A percentile compares a stretch with the other conserved stretches of the same genome.
These are phyloP conservation scores for Malassezia brasiliensis DNA, from an alignment of 1,284 basidiomycete species.

Conservation along the genomic window DNA sequence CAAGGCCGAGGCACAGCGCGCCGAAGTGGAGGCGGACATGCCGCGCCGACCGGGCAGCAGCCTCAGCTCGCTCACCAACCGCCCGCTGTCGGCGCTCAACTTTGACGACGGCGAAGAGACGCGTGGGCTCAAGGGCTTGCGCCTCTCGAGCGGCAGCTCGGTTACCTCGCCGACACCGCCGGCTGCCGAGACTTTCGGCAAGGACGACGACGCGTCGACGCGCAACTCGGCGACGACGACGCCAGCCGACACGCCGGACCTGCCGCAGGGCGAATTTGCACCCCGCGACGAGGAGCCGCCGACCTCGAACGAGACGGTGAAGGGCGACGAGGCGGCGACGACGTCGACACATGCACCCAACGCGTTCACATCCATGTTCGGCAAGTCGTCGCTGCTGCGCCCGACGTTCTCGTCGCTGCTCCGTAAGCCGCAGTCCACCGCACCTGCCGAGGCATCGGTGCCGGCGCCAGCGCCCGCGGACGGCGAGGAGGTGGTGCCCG, in stretches of 20 bases:
- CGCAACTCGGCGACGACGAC: background rate
- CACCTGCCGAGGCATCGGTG: background rate
- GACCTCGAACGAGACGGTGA: background rate
- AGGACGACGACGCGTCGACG: background rate
- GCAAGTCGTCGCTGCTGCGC: conserved; percentile 9
- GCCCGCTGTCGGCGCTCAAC: background rate
- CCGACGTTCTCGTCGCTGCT: conserved; percentile 4
- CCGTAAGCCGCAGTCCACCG: conserved; percentile 1
- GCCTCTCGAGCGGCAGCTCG: conserved; percentile 1
- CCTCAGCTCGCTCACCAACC: background rate
- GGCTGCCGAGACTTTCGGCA: background rate
- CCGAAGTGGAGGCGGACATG: conserved; percentile 28
- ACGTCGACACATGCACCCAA: background rate
- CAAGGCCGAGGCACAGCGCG: conserved; percentile 20
- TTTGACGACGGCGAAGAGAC: conserved; percentile 8
- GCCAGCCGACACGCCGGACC: background rate
- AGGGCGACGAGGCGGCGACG: background rate
- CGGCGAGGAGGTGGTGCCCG: background rate
- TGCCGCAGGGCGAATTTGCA: background rate
- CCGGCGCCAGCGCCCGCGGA: background rate
- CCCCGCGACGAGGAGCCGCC: background rate
- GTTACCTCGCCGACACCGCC: conserved; percentile 3
- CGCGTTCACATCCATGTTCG: background rate
- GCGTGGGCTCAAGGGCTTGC: conserved; percentile 10
- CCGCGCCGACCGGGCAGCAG: conserved; percentile 19